A percentile compares a stretch with the other conserved stretches of the same genome.
phyloP scores from a whole-genome alignment of 768 basidiomycete genomes.

The Phylloporus arenicola region DNA sequence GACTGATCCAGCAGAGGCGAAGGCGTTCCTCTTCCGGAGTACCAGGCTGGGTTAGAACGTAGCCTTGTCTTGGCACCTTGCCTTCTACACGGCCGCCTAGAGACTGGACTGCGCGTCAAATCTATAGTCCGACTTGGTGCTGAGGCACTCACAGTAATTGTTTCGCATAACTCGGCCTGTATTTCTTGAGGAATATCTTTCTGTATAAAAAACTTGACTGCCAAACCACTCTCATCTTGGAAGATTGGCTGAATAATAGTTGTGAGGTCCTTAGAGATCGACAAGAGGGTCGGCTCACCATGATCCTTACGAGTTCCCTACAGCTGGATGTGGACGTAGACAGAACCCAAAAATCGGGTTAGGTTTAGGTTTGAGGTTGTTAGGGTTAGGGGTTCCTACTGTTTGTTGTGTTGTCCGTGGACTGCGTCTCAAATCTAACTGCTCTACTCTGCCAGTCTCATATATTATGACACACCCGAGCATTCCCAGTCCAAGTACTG shows the following conservation, averaged over 20 bases:
- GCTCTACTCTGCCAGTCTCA: too few relatives aligned
- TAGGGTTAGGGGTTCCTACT: slow-evolving; percentile 26
- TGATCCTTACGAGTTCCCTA: not conserved
- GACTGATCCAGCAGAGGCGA: slow-evolving; percentile 63
- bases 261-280: slow-evolving; percentile 1
- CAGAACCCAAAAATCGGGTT: slow-evolving; percentile 31
- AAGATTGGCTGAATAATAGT: slow-evolving; percentile 53
- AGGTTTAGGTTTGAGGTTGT: slow-evolving; percentile 20
- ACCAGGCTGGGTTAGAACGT: slow-evolving; percentile 62
- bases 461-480: too few relatives aligned
- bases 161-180: slow-evolving; percentile 69
- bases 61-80: slow-evolving; percentile 75
- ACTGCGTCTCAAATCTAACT: too few relatives aligned
- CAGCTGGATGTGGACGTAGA: not conserved
- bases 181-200: slow-evolving; percentile 66
- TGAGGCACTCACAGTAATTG: slow-evolving; percentile 49
- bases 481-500: too few relatives aligned
- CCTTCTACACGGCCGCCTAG: slow-evolving; percentile 72
- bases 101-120: slow-evolving; percentile 37
- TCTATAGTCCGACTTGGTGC: not conserved
- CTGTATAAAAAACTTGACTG: slow-evolving; percentile 81
- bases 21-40: slow-evolving; percentile 72
- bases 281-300: slow-evolving; percentile 17
- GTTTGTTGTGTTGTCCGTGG: too few relatives aligned
- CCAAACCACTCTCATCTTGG: slow-evolving; percentile 59